These are phyloP conservation scores for Cardamine chenopodiifolia DNA, from an alignment of 345 rosid genomes.

Conservation along the genomic window DNA sequence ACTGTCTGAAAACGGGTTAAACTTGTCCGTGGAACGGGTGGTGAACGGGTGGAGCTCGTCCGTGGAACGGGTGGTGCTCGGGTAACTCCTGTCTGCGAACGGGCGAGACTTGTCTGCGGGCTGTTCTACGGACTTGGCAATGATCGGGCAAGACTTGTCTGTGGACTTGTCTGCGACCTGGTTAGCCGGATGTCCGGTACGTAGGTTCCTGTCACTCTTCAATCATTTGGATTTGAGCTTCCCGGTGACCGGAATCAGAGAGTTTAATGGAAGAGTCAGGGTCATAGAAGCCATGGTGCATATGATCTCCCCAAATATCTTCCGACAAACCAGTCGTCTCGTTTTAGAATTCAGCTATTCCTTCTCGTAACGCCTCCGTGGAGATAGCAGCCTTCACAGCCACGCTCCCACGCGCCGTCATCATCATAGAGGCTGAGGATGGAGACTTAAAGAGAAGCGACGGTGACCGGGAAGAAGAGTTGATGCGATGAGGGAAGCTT, in stretches of 20 bases:
- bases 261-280: slow-evolving; percentile 45
- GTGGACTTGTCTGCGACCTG: too few relatives aligned
- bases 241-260: slow-evolving; percentile 55
- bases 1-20: too few relatives aligned
- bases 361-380: slow-evolving; percentile 48
- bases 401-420: slow-evolving; percentile 23
- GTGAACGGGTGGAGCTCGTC: too few relatives aligned
- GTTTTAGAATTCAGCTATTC: slow-evolving; percentile 86
- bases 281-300: slow-evolving; percentile 95
- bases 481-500: background rate
- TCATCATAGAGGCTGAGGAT: slow-evolving; percentile 24
- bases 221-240: slow-evolving; percentile 80
- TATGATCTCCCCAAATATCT: slow-evolving; percentile 91
- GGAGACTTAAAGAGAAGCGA: slow-evolving; percentile 20
- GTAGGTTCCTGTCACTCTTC: too few relatives aligned
- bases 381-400: slow-evolving; percentile 9
- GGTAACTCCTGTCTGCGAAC: too few relatives aligned
- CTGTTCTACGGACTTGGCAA: too few relatives aligned
- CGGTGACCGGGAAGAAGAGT: background rate
- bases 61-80: too few relatives aligned
- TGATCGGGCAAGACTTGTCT: too few relatives aligned
- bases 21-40: too few relatives aligned
- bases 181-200: too few relatives aligned
- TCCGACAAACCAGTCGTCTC: slow-evolving; percentile 88
- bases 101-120: too few relatives aligned